Percentiles rank a stretch among this genome's conserved stretches.
These are phyloP conservation scores for Uncinocarpus reesii DNA, from an alignment of 2,329 filamentous ascomycete genomes.

Conservation along the genomic window DNA sequence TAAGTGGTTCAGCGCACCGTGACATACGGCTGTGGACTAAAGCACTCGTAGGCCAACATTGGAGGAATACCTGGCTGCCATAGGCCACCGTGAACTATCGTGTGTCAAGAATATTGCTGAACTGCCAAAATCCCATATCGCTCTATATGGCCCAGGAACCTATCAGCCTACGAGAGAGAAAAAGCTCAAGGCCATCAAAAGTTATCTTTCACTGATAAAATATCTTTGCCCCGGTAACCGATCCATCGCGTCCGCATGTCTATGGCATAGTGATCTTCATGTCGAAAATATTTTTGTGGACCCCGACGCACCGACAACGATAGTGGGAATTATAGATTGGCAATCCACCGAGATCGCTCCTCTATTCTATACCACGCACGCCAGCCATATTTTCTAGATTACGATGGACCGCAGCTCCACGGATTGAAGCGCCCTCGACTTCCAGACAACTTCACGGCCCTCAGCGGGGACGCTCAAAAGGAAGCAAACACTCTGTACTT, in stretches of 20 bases:
- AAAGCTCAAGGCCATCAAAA: neutral
- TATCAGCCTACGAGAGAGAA: slow-evolving; percentile 24
- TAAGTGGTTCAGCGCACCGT: too few relatives aligned
- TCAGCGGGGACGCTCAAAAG: too few relatives aligned
- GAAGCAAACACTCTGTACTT: slow-evolving; percentile 22
- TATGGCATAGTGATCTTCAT: slow-evolving; percentile 36
- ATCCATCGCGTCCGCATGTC: slow-evolving; percentile 17
- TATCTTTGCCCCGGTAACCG: slow-evolving; percentile 15
- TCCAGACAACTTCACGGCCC: too few relatives aligned
- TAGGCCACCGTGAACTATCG: neutral
- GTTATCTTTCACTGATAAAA: neutral
- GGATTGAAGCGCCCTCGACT: too few relatives aligned
- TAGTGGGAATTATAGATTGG: slow-evolving; percentile 23
- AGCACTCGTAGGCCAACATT: too few relatives aligned
- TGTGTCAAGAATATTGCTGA: neutral
- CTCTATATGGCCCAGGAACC: slow-evolving; percentile 29
- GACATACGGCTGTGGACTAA: too few relatives aligned
- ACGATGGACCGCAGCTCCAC: slow-evolving; percentile 16
- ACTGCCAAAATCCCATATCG: slow-evolving; percentile 25
- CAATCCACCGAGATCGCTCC: slow-evolving; percentile 18
- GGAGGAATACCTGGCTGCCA: neutral
- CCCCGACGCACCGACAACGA: slow-evolving; percentile 2
- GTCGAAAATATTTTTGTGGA: slow-evolving; percentile 34
- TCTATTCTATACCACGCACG: slow-evolving; percentile 18
- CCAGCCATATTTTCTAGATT: slow-evolving; percentile 19